Evolutionary conservation across 371 early-diverging fungal genomes (phyloP).

Genomic region (Zychaea mexicana): DNA sequence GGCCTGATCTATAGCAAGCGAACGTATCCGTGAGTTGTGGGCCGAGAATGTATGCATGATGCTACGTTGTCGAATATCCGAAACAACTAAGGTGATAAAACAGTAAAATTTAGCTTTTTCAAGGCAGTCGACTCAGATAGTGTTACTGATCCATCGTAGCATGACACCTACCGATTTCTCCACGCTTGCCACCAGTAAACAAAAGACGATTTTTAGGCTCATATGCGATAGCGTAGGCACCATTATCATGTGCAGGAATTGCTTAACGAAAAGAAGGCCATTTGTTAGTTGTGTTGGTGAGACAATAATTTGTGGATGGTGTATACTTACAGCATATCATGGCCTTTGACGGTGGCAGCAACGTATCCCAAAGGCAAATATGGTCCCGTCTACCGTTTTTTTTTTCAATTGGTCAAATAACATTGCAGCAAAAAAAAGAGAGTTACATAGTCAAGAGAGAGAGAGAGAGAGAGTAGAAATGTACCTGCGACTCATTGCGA

Average conservation of each 20-base stretch:
- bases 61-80: conserved; percentile 74
- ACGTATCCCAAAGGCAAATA: conserved; percentile 78
- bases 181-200: conserved; percentile 76
- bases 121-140: too few species aligned
- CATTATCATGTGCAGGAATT: conserved; percentile 50
- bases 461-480: neutral
- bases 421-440: neutral
- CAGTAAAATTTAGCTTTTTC: neutral
- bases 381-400: conserved; percentile 44
- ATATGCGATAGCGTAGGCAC: conserved; percentile 73
- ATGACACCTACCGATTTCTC: conserved; percentile 70
- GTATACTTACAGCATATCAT: conserved; percentile 58
- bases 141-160: too few species aligned
- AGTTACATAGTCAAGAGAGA: neutral
- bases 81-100: conserved; percentile 58
- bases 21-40: conserved; percentile 68
- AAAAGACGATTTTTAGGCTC: conserved; percentile 62
- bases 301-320: neutral
- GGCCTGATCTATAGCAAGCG: conserved; percentile 65
- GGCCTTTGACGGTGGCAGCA: conserved; percentile 66
- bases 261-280: conserved; percentile 27
- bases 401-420: neutral
- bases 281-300: neutral
- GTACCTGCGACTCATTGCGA: conserved; percentile 56
- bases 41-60: conserved; percentile 73